Base-by-base conservation (phyloP, 1,139 yeast species). In the Candida anutae region DNA sequence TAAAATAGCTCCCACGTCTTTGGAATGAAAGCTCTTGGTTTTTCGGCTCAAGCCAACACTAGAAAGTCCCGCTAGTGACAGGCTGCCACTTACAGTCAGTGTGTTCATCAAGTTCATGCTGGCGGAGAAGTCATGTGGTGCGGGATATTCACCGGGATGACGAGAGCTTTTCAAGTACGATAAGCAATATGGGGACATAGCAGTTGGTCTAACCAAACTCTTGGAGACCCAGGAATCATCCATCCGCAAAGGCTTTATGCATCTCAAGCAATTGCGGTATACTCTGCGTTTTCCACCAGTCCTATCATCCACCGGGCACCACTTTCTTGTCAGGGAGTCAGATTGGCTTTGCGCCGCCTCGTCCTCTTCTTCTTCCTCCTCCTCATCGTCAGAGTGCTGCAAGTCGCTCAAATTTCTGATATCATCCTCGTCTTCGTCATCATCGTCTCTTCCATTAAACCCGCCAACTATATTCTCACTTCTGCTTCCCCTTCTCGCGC, bases 141-240 rank as follows among this genome's bases (percentile, higher is more conserved):
- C 33, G 50, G 51, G 25, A 43, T 39, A 21, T 38, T n/a, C n/a
- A n/a, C n/a, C n/a, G n/a, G n/a, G n/a, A n/a, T n/a, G n/a, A n/a
- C n/a, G n/a, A n/a, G n/a, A n/a, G n/a, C n/a, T 43, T 28, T 43
- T 37, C 32, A 53, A 37, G 31, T 48, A 48, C 11, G 49, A 41
- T 25, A 53, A 43, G 27, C 46, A 47, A 21, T 54, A 38, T 4
- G 62, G 60, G n/a, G 58, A 53, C 24, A 56, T 37, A 3, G 55
- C 45, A 12, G 69, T 48, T 1, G 75, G 70, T 30, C 63, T 61
- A 18, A 70, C 69, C 11, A 72, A 42, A 6, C 57, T 46, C 38
- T 62, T 68, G 15, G 72, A 69, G 16, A 69, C 55, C 80, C 81
- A 75, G 6, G 62, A 43, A 23, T 72, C 77, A 27, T 72, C 75